Conservation (phyloP, 495 filamentous ascomycete species). For the Penicillium pulvis region DNA sequence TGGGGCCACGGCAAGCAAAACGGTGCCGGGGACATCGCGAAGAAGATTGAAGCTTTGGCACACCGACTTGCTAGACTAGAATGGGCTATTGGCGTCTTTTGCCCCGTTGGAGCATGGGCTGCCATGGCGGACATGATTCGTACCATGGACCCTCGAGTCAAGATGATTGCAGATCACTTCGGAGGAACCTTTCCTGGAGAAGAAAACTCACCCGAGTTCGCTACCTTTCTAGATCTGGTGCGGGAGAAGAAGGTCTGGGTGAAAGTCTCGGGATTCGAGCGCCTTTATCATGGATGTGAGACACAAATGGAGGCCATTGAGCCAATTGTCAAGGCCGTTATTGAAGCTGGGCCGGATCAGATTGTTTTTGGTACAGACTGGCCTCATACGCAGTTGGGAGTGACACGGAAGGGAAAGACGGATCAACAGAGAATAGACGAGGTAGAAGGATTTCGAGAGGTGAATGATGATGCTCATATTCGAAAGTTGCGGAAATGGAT, state of each 20-base stretch:
- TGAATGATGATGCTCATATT: not conserved
- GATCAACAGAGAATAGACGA: not conserved
- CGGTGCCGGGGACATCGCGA: not conserved
- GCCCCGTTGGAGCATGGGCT: not conserved
- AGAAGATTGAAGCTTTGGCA: not conserved
- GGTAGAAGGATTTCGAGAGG: not conserved
- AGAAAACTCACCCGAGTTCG: not conserved
- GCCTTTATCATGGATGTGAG: not conserved
- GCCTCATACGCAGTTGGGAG: not conserved
- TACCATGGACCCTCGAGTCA: not conserved
- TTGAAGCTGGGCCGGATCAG: not conserved
- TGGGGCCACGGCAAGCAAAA: not conserved
- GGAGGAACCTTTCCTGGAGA: not conserved
- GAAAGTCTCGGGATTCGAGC: not conserved
- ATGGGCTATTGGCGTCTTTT: not conserved
- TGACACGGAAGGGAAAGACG: not conserved
- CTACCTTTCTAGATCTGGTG: not conserved
- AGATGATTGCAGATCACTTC: not conserved
- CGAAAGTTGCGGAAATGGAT: not conserved
- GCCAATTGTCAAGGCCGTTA: not conserved
- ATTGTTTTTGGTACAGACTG: not conserved
- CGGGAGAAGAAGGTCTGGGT: conserved; percentile 1
- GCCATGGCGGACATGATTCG: not conserved
- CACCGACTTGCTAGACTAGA: not conserved
- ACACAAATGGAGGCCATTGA: not conserved